Conservation (phyloP, 192 early-diverging fungal species). For the Mortierella hygrophila region DNA sequence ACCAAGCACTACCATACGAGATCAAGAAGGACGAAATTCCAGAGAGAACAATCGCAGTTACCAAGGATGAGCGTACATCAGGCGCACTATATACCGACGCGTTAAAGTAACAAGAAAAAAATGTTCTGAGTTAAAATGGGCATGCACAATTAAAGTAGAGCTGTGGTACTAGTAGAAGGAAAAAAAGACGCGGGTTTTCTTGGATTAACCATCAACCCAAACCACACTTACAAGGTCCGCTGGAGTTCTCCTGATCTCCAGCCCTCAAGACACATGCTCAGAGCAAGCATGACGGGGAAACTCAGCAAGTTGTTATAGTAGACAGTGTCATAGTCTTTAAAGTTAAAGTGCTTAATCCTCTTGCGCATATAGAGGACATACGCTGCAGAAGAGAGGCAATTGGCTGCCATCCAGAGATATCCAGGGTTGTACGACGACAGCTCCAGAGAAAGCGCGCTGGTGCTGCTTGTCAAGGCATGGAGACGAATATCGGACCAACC, state of each 20-base stretch:
- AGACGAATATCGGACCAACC: conserved; percentile 81
- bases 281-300: conserved; percentile 80
- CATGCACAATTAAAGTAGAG: too few relatives aligned
- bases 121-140: not conserved
- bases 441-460: conserved; percentile 38
- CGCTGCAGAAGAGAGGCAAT: conserved; percentile 91
- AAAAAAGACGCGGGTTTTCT: too few relatives aligned
- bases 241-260: conserved; percentile 71
- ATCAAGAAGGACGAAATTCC: conserved; percentile 92
- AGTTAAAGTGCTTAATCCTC: conserved; percentile 88
- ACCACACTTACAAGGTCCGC: conserved; percentile 67
- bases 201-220: not conserved
- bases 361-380: conserved; percentile 94
- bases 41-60: conserved; percentile 81
- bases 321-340: conserved; percentile 98
- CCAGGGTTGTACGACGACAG: conserved; percentile 58
- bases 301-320: conserved; percentile 97
- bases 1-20: conserved; percentile 87
- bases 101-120: not conserved
- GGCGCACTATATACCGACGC: conserved; percentile 32
- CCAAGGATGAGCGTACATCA: conserved; percentile 65
- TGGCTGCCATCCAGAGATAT: conserved; percentile 92
- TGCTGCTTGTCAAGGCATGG: not conserved
- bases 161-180: too few relatives aligned
- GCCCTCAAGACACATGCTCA: conserved; percentile 78